These are phyloP conservation scores for Monosporascus sp. DNA, from an alignment of 2,329 filamentous ascomycete species.

Conservation along the genomic window DNA sequence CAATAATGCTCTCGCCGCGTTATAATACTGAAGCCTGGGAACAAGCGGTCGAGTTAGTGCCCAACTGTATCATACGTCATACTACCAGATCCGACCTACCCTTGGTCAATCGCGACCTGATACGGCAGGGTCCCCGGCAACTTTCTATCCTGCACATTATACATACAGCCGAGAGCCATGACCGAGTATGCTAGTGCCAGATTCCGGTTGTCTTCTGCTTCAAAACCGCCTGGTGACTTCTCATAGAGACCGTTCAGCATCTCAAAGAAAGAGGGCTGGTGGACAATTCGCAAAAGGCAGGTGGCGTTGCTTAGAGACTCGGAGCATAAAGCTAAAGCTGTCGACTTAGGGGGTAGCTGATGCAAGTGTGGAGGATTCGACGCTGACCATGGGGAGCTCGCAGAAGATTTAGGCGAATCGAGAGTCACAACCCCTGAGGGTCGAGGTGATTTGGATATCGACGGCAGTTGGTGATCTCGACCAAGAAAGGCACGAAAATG, in stretches of 20 bases:
- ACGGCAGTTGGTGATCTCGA: constrained; percentile 54
- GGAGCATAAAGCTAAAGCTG: constrained; percentile 37
- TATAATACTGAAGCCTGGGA: constrained; percentile 68
- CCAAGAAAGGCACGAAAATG: constrained; percentile 77
- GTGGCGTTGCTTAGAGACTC: constrained; percentile 36
- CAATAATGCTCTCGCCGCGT: constrained; percentile 59
- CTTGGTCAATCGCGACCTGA: constrained; percentile 46
- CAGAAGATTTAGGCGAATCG: constrained; percentile 63
- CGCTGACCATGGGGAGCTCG: constrained; percentile 58
- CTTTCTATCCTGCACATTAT: constrained; percentile 31
- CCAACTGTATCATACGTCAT: neutral
- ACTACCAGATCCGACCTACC: constrained; percentile 32
- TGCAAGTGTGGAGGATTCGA: constrained; percentile 47
- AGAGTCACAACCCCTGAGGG: constrained; percentile 50
- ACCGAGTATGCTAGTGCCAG: constrained; percentile 55
- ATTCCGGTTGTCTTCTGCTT: constrained; percentile 52
- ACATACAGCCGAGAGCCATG: constrained; percentile 57
- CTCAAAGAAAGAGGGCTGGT: constrained; percentile 65
- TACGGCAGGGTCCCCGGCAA: constrained; percentile 20
- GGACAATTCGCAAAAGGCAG: constrained; percentile 52
- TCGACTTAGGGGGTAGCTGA: constrained; percentile 64
- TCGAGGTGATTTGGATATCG: constrained; percentile 48
- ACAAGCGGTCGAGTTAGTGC: constrained; percentile 15
- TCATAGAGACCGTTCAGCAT: constrained; percentile 65
- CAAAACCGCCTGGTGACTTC: constrained; percentile 47